These are phyloP conservation scores for Alternaria sp. DNA, from an alignment of 2,329 filamentous ascomycete species.

Conservation along the genomic window DNA sequence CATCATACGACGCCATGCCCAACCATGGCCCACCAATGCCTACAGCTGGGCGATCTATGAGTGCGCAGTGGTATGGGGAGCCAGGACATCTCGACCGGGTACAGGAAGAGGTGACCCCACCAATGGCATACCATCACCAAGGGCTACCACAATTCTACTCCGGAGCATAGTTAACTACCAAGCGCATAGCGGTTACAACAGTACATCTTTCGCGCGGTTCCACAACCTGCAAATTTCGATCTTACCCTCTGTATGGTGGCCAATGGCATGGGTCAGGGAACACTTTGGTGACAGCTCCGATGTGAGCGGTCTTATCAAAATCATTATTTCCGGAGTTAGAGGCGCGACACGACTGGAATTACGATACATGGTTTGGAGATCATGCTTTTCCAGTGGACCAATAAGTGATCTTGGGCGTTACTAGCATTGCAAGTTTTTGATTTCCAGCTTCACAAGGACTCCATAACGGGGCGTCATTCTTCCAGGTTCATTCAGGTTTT, in stretches of 20 bases:
- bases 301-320: constrained; percentile 1
- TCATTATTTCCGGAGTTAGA: constrained; percentile 2
- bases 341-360: constrained; percentile 2
- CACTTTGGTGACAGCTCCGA: background rate
- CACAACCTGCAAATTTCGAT: background rate
- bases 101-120: constrained; percentile 42
- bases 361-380: background rate
- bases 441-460: background rate
- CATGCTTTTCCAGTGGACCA: background rate
- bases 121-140: constrained; percentile 36
- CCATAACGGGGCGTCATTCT: background rate
- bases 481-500: background rate
- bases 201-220: background rate
- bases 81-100: constrained; percentile 42
- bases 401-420: background rate
- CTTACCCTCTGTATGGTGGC: background rate
- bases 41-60: constrained; percentile 41
- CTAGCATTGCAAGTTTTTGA: background rate
- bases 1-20: constrained; percentile 34
- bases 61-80: constrained; percentile 45
- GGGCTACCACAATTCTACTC: constrained; percentile 41
- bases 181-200: background rate
- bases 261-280: background rate
- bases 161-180: constrained; percentile 18
- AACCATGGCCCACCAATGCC: constrained; percentile 35